Evolutionary conservation across 805 yeast species (phyloP), one percentile per base, ranked within the genome.

Genomic region (Pichia heedii): DNA sequence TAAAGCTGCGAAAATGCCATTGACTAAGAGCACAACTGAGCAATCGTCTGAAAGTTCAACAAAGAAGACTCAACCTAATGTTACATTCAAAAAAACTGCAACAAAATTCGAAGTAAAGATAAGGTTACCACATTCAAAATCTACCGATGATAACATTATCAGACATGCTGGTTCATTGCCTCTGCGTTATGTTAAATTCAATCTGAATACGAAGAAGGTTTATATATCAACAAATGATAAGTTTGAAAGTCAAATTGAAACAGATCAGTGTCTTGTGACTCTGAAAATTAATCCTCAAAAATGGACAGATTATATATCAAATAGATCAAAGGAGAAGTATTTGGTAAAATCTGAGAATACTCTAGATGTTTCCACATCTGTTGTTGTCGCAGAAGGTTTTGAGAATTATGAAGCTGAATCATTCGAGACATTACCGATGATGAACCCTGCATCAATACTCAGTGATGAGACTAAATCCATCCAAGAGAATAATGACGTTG

Each of bases 121-220:
- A 2, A 50, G 22, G 18, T 20, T 39, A 4, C 37, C 39, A 3
- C 27, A 39, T 10, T 35, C 13, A 4, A 33, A 22, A 11, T 11
- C 27, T 7, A 33, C 22, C n/a, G 21, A 20, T 11, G 18, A 39
- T 21, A 54, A 49, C 5, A 50, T 60, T 1, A 50, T 55, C 16
- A 49, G 51, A 32, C 46, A 50, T 4, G 48, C 49, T 6, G 36
- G 48, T 1, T 29, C 26, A n/a, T 34, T 47, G 29, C 55, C 65
- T 26, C 40, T 62, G 11, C 54, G 74, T 35, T 71, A 60, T 46
- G 69, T 71, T 37, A 63, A 57, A 41, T 37, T 61, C n/a, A 50
- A 55, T 33, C 24, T 60, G 4, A 43, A 46, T n/a, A 47, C 51
- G 2, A 56, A 50, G n/a, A 46, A 46, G 19, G 56, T 61, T 11